These are phyloP conservation scores for Eucalyptus erythrocorys DNA, from an alignment of 345 rosid genomes.

Conservation along the genomic window DNA sequence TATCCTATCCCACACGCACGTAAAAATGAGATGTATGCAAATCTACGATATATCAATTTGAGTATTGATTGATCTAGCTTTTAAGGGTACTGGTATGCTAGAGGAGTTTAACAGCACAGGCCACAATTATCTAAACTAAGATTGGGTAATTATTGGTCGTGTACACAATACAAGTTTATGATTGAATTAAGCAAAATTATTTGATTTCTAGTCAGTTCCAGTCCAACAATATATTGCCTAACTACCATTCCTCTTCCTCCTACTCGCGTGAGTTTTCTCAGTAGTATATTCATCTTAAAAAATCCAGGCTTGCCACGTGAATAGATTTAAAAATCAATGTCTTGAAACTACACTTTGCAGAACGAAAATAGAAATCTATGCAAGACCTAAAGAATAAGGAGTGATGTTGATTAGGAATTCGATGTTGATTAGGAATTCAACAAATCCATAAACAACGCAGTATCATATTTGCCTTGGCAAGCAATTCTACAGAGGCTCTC, in stretches of 20 bases:
- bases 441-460: not conserved
- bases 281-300: not conserved
- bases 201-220: not conserved
- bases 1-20: rapidly evolving
- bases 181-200: not conserved
- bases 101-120: not conserved
- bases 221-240: not conserved
- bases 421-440: not conserved
- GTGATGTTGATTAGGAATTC: not conserved
- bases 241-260: not conserved
- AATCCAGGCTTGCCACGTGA: not conserved
- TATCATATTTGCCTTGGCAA: not conserved
- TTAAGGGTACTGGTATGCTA: not conserved
- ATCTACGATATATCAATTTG: not conserved
- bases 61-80: not conserved
- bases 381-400: not conserved
- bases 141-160: not conserved
- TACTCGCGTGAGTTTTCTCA: not conserved
- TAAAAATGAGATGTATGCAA: not conserved
- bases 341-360: not conserved
- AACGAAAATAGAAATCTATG: not conserved
- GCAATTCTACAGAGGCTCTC: not conserved
- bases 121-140: not conserved
- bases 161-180: not conserved
- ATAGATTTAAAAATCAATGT: not conserved